These are phyloP conservation scores for Penicillium sp. DNA, from an alignment of 2,329 filamentous ascomycete species.

Conservation along the genomic window DNA sequence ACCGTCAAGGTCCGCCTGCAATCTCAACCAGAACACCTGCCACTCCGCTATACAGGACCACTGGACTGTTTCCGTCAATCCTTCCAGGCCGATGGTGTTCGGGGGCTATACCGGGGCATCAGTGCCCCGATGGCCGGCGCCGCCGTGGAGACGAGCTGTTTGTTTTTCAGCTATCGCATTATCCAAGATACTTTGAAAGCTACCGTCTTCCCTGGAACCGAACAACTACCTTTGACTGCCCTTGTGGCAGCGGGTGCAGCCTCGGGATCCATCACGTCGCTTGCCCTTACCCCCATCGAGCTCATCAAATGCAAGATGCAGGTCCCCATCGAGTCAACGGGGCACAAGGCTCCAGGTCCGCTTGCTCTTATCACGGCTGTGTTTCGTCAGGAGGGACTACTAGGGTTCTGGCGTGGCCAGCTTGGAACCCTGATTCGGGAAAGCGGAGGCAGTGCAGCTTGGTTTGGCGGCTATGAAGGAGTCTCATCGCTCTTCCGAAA, in stretches of 20 bases:
- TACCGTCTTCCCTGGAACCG: conserved; percentile 54
- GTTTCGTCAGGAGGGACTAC: conserved; percentile 75
- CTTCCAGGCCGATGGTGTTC: conserved; percentile 71
- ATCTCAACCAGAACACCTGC: conserved; percentile 83
- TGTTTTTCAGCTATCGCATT: conserved; percentile 87
- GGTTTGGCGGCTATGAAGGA: conserved; percentile 91
- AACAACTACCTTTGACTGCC: conserved; percentile 68
- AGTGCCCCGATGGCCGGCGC: conserved; percentile 87
- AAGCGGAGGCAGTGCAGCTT: conserved; percentile 86
- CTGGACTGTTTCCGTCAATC: conserved; percentile 92
- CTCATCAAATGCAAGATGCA: conserved; percentile 99
- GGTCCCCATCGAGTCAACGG: conserved; percentile 55
- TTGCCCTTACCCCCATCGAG: conserved; percentile 91
- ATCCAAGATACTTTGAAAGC: conserved; percentile 62
- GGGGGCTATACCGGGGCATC: conserved; percentile 86
- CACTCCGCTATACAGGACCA: conserved; percentile 78
- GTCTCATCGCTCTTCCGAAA: conserved; percentile 68
- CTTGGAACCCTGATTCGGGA: conserved; percentile 90
- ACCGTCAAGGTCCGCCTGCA: conserved; percentile 97
- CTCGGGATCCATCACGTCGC: conserved; percentile 82
- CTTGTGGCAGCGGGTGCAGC: conserved; percentile 79
- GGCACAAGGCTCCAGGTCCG: conserved; percentile 56
- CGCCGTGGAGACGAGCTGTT: conserved; percentile 83
- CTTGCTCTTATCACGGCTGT: conserved; percentile 72
- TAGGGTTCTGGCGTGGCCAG: conserved; percentile 94